Base-by-base conservation (phyloP, 768 basidiomycete species). In the Amanita rubescens region DNA sequence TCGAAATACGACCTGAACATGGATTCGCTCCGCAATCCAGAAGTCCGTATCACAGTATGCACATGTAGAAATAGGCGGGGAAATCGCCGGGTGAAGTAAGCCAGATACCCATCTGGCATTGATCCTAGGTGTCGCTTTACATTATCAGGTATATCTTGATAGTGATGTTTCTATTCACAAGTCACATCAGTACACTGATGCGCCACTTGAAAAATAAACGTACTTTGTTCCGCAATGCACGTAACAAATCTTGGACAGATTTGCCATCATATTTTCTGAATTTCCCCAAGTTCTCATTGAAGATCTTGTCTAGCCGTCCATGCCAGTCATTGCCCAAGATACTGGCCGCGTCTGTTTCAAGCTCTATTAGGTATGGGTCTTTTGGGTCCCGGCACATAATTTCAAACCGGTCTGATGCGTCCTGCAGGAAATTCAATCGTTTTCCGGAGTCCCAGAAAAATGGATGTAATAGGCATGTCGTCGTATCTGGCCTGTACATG, bases 341-440 rank as follows among this genome's bases (percentile, higher is more conserved):
- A 8, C 69, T 67, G 30, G 63, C 58, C 0, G 91, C 88, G 43
- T 76, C 77, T 0, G 69, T 76, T 70, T 99, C 96, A 15, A 99
- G 78, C 10, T 76, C 69, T 11, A 90, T 60, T 20, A 99, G 76
- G 53, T 82, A 77, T 0, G 81, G 75, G 53, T 95, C 91, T 53
- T 82, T 84, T 0, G 94, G 94, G 45, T 95, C 94, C 27, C 92
- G 82, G 59, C 86, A 89, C 92, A 98, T 95, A 65, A 94, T 94
- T 69, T 98, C 96, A 67, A 98, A 99, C 4, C 94, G 82, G 68
- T 98, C 95, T 0, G 94, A 96, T 0, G 94, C 91, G 58, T 98
- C 96, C 68, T 95, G 94, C n/a, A 99, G 74, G 77, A 99, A 99
- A 48, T 80, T 83, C 4, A 99, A 72, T 38, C 95, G 80, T 53